These are phyloP conservation scores for Globisporangium yorkense DNA, from an alignment of 352 stramenopile genomes.

Conservation along the genomic window DNA sequence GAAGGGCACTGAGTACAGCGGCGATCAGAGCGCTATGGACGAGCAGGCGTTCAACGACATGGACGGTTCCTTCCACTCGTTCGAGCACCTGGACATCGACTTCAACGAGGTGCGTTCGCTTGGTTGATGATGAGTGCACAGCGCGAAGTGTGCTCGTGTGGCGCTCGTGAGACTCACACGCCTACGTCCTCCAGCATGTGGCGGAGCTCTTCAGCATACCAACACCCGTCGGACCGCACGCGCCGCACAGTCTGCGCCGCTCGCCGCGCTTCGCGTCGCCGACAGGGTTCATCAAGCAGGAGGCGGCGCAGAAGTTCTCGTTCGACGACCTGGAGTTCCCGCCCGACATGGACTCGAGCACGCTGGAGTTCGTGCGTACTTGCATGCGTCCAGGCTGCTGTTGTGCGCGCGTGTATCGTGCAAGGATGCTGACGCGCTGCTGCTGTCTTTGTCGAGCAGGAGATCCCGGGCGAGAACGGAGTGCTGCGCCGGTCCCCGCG, in stretches of 20 bases:
- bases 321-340: slow-evolving; percentile 82
- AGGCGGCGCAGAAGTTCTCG: slow-evolving; percentile 75
- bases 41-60: slow-evolving; percentile 43
- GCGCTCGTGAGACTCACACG: background rate
- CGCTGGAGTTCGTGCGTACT: slow-evolving; percentile 69
- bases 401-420: background rate
- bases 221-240: slow-evolving; percentile 51
- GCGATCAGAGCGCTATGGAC: slow-evolving; percentile 10
- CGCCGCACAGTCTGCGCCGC: slow-evolving; percentile 61
- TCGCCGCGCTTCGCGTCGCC: slow-evolving; percentile 74
- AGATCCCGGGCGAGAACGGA: slow-evolving; percentile 61
- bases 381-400: no score
- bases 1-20: slow-evolving; percentile 16
- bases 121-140: background rate
- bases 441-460: slow-evolving; percentile 23
- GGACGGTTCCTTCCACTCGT: slow-evolving; percentile 63
- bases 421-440: background rate
- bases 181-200: slow-evolving; percentile 45
- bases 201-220: slow-evolving; percentile 79
- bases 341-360: slow-evolving; percentile 58
- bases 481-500: slow-evolving; percentile 72
- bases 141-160: no score
- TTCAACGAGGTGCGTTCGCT: slow-evolving; percentile 58
- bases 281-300: slow-evolving; percentile 55
- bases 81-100: slow-evolving; percentile 83